Percentiles rank a stretch among this genome's conserved stretches.
Conservation (phyloP, 306 rosid genomes). For the Quillaja saponaria region DNA sequence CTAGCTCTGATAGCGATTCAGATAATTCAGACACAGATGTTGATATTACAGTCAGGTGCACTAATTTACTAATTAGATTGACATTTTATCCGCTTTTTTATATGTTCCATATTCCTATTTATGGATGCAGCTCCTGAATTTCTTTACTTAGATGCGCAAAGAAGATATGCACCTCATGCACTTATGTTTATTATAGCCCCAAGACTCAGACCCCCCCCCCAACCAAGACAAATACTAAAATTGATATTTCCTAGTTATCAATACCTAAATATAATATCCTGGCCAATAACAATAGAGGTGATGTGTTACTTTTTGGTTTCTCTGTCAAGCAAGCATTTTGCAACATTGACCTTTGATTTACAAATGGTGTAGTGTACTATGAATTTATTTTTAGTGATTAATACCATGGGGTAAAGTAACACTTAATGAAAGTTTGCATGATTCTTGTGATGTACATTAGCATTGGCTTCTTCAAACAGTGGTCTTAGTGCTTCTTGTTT, state of each 20-base stretch:
- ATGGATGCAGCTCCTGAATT: slow-evolving; percentile 12
- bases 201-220: too few species aligned
- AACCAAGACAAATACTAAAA: too few species aligned
- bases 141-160: slow-evolving; percentile 12
- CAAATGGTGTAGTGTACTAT: background rate
- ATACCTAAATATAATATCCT: too few species aligned
- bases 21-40: slow-evolving; percentile 58
- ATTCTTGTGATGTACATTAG: too few species aligned
- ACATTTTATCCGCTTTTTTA: background rate
- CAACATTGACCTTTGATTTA: too few species aligned
- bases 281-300: too few species aligned
- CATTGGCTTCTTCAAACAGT: too few species aligned
- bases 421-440: too few species aligned
- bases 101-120: background rate
- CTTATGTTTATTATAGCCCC: too few species aligned
- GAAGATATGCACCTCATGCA: background rate
- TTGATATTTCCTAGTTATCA: too few species aligned
- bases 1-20: slow-evolving; percentile 80
- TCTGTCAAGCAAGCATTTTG: background rate
- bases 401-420: slow-evolving; percentile 17
- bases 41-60: slow-evolving; percentile 62
- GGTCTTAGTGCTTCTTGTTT: too few species aligned
- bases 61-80: slow-evolving; percentile 15
- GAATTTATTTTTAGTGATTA: background rate
- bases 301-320: slow-evolving; percentile 1